A percentile compares a stretch with the other conserved stretches of the same genome.
Conservation (phyloP, 352 stramenopile genomes). For the Phytopythium litorale region DNA sequence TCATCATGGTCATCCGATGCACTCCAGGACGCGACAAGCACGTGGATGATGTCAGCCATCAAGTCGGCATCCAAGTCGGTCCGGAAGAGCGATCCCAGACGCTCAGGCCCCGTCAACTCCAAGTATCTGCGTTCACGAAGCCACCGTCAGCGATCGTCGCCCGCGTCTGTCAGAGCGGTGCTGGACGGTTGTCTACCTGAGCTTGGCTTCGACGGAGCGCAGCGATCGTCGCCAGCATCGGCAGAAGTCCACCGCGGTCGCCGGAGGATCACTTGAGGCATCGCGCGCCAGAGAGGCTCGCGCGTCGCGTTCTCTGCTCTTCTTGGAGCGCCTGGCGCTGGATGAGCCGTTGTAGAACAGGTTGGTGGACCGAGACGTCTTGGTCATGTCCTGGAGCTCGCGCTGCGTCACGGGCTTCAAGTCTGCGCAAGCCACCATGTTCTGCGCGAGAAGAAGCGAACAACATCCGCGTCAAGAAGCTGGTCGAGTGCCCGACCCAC, state of each 20-base stretch:
- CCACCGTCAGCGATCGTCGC: background rate
- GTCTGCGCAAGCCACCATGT: constrained; percentile 79
- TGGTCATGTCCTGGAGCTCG: constrained; percentile 61
- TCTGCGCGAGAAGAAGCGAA: constrained; percentile 27
- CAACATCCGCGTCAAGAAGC: constrained; percentile 1
- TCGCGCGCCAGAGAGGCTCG: background rate
- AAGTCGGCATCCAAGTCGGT: constrained; percentile 71
- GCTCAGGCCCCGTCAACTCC: constrained; percentile 37
- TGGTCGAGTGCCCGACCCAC: background rate
- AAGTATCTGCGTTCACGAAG: constrained; percentile 41
- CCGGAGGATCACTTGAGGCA: constrained; percentile 26
- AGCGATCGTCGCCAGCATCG: constrained; percentile 72
- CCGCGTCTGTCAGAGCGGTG: background rate
- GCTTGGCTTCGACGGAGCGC: constrained; percentile 49
- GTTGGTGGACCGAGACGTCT: constrained; percentile 50
- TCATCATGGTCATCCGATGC: background rate
- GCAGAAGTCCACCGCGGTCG: constrained; percentile 53
- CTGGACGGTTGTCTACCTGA: constrained; percentile 14
- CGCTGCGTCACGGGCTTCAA: constrained; percentile 77
- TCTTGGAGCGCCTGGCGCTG: constrained; percentile 1
- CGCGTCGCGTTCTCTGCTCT: constrained; percentile 4
- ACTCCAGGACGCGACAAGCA: constrained; percentile 30
- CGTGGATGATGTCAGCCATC: constrained; percentile 58
- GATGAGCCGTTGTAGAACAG: constrained; percentile 50
- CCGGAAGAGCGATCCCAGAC: constrained; percentile 54